These are phyloP conservation scores for Solanum sejunctum DNA, from an alignment of 257 asterid genomes.

Conservation along the genomic window DNA sequence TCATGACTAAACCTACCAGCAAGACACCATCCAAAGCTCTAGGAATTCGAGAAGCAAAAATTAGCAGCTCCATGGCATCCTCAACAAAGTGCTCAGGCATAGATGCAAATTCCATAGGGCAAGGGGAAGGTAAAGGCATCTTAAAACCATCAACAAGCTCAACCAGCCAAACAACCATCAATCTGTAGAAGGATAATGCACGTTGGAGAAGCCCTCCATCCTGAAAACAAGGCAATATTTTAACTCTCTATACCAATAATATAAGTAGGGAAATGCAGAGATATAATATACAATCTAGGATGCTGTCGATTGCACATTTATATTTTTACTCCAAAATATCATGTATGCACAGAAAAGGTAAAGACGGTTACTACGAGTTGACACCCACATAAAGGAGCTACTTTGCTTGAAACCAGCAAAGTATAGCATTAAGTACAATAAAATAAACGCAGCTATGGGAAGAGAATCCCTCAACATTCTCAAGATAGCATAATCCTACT, in stretches of 20 bases:
- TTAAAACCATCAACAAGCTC: slow-evolving; percentile 78
- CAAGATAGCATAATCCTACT: not conserved
- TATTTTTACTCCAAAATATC: not conserved
- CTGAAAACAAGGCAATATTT: slow-evolving; percentile 24
- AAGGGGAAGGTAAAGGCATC: slow-evolving; percentile 72
- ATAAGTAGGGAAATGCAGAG: not conserved
- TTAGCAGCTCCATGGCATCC: slow-evolving; percentile 95
- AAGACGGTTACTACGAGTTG: not conserved
- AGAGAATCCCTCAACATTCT: not conserved
- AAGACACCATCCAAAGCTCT: slow-evolving; percentile 88
- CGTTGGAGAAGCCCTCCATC: slow-evolving; percentile 77
- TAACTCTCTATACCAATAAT: not conserved
- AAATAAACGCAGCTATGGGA: not conserved
- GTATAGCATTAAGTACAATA: not conserved
- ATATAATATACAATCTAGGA: not conserved
- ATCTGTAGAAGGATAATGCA: slow-evolving; percentile 76
- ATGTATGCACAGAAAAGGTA: not conserved
- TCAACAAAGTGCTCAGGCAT: slow-evolving; percentile 97
- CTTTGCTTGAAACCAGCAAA: not conserved
- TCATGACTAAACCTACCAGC: slow-evolving; percentile 33
- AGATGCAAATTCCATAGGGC: slow-evolving; percentile 85
- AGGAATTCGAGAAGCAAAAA: slow-evolving; percentile 88
- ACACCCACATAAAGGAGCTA: not conserved
- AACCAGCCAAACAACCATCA: slow-evolving; percentile 92
- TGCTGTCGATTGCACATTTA: not conserved